These are phyloP conservation scores for Biscutella laevigata DNA, from an alignment of 441 rosid species.

Conservation along the genomic window DNA sequence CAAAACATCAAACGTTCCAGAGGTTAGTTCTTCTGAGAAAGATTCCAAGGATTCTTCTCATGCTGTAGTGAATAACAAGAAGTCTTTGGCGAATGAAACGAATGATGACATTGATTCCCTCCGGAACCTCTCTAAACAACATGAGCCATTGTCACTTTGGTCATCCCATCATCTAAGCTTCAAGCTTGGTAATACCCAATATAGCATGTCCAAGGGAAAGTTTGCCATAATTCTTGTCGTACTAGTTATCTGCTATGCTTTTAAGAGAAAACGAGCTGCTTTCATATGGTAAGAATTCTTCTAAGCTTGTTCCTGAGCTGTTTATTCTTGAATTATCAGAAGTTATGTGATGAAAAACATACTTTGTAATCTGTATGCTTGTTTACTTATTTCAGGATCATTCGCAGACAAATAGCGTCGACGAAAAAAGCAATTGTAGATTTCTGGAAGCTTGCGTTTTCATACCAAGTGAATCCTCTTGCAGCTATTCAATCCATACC, in stretches of 20 bases:
- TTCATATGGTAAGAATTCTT: constrained; percentile 39
- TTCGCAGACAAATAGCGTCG: constrained; percentile 32
- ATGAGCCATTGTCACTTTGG: constrained; percentile 31
- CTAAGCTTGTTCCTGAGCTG: constrained; percentile 3
- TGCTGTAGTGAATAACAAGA: constrained; percentile 29
- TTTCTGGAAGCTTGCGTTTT: constrained; percentile 84
- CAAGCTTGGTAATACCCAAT: constrained; percentile 41
- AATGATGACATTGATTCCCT: constrained; percentile 11
- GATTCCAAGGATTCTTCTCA: constrained; percentile 24
- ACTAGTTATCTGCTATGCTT: constrained; percentile 38
- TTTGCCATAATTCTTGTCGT: constrained; percentile 50
- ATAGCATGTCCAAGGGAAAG: constrained; percentile 48
- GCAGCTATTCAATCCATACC: constrained; percentile 79
- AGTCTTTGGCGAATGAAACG: constrained; percentile 21
- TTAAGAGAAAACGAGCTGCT: constrained; percentile 47
- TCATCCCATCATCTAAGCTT: constrained; percentile 48
- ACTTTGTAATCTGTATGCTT: background rate
- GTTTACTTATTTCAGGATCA: constrained; percentile 36
- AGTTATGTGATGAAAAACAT: background rate
- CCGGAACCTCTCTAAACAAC: constrained; percentile 35
- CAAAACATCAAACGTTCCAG: constrained; percentile 31
- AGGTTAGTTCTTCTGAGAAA: constrained; percentile 22
- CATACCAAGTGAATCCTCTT: constrained; percentile 84
- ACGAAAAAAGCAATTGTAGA: constrained; percentile 53
- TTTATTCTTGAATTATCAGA: background rate